Evolutionary conservation across 2,329 filamentous ascomycete species (phyloP).

Genomic region (Pestalotiopsis sp.): DNA sequence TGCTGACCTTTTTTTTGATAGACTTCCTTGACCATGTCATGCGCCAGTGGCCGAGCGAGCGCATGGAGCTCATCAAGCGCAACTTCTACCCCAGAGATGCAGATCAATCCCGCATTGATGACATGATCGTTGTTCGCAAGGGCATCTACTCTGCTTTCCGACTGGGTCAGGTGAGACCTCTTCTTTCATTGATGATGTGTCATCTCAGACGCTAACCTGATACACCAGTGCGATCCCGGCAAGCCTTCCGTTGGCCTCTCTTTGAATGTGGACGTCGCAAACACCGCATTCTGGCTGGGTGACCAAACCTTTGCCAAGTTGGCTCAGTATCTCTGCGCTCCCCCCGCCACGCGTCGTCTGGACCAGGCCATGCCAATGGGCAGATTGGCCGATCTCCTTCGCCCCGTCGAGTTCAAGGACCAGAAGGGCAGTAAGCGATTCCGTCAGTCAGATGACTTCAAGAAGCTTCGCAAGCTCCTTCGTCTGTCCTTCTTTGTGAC

Average conservation of each 20-base stretch:
- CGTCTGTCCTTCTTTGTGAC: slow-evolving; percentile 59
- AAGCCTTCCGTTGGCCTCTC: slow-evolving; percentile 61
- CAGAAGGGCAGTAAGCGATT: slow-evolving; percentile 24
- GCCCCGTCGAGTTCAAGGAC: slow-evolving; percentile 33
- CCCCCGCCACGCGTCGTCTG: slow-evolving; percentile 29
- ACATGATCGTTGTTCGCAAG: slow-evolving; percentile 77
- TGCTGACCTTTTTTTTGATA: slow-evolving; percentile 24
- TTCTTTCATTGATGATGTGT: not conserved
- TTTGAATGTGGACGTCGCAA: slow-evolving; percentile 89
- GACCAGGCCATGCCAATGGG: slow-evolving; percentile 23
- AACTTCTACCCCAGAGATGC: slow-evolving; percentile 72
- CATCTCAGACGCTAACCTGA: not conserved
- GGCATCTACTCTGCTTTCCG: slow-evolving; percentile 88
- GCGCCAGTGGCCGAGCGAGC: slow-evolving; percentile 73
- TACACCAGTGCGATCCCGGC: slow-evolving; percentile 18
- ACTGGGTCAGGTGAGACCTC: slow-evolving; percentile 59
- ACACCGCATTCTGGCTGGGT: slow-evolving; percentile 81
- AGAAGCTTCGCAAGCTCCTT: slow-evolving; percentile 53
- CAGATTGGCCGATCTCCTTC: slow-evolving; percentile 32
- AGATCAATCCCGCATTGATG: slow-evolving; percentile 56
- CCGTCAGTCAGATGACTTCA: slow-evolving; percentile 54
- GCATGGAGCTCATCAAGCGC: slow-evolving; percentile 74
- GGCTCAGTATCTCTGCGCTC: slow-evolving; percentile 22
- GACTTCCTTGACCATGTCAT: slow-evolving; percentile 89
- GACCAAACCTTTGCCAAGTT: slow-evolving; percentile 41